Base-by-base conservation (phyloP, 192 early-diverging fungal genomes). In the Piromyces sp. region DNA sequence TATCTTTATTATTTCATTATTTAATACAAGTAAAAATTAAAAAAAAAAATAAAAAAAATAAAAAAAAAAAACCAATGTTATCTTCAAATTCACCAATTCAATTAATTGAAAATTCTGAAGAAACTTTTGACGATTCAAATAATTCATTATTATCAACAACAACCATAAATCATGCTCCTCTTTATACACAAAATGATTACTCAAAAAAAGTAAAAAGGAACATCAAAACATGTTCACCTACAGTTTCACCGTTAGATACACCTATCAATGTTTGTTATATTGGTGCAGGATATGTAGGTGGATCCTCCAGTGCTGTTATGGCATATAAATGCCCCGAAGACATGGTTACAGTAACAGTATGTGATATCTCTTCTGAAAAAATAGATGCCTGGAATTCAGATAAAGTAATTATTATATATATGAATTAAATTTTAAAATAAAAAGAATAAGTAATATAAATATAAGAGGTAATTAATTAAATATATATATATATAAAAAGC, bases 331-430 rank as follows among this genome's bases (percentile, higher is more conserved):
- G 51, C n/a, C 51, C 51, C 9, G 6, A n/a, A n/a, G 6, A 68
- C 22, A 68, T 28, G 22, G 51, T 68, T 9, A 68, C 1, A 11
- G 94, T 98, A 78, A 96, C 95, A 13, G 95, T 98, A 80, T 95
- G 95, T 26, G 95, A 96, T 85, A 89, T 91, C 82, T 94, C 94
- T 86, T 86, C 89, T 79, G 84, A 86, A 80, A 92, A 95, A 84
- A 96, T 98, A 82, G 90, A 90, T 30, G 93, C 94, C 38, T 98
- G 95, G 95, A 98, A 98, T 87, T 95, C 94, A 12, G 88, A 92
- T 78, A 83, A 68, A 11, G 51, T 68, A 68, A 51, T 51, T 22
- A 51, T 22, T 22, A n/a, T n/a, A n/a, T n/a, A n/a, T 51, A 51
- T 51, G 11, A 13, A 40, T 13, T 40, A 40, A 16, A 40, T 40